Percentiles rank a stretch among this genome's conserved stretches.
These are phyloP conservation scores for Omphalotus olearius DNA, from an alignment of 1,284 basidiomycete species.

Conservation along the genomic window DNA sequence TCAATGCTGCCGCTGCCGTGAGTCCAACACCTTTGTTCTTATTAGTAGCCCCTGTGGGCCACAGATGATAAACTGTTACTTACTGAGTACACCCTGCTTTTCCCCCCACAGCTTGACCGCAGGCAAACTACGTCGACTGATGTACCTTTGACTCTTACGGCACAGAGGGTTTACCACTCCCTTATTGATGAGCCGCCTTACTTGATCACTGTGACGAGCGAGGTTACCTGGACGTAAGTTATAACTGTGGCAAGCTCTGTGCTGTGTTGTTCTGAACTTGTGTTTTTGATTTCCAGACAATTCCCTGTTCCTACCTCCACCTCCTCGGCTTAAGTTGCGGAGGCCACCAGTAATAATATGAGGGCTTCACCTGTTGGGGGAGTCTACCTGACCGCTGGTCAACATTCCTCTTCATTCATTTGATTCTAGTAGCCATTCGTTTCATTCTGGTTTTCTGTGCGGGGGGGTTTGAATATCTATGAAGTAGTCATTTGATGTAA, in stretches of 20 bases:
- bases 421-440: no score
- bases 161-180: background rate
- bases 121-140: constrained; percentile 3
- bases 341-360: no score
- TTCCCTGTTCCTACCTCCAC: constrained; percentile 5
- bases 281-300: background rate
- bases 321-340: background rate
- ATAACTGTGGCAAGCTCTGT: background rate
- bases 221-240: constrained; percentile 5
- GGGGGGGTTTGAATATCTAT: no score
- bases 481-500: no score
- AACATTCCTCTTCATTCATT: no score
- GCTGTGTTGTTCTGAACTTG: background rate
- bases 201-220: background rate
- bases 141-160: constrained; percentile 1
- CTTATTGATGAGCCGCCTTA: background rate
- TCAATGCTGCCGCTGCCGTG: constrained; percentile 1
- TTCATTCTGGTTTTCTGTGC: no score
- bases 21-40: background rate
- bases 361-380: no score
- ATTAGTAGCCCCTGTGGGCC: no score
- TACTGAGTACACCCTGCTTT: no score
- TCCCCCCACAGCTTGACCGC: background rate
- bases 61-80: no score
- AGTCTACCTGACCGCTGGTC: no score